Percentiles rank a stretch among this genome's conserved stretches.
Conservation (phyloP, 371 early-diverging fungal species). For the Circinella minor region DNA sequence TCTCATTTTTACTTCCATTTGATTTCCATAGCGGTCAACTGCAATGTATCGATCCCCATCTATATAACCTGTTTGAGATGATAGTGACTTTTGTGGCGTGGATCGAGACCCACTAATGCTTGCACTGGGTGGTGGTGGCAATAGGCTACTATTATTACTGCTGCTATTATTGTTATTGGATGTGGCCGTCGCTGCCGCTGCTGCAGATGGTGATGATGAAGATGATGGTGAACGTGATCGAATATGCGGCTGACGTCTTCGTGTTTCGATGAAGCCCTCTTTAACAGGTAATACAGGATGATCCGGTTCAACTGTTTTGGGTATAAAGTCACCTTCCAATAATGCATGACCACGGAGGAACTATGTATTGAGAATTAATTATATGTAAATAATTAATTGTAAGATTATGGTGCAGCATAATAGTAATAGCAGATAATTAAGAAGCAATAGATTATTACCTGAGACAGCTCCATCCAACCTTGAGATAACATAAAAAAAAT, state of each 20-base stretch:
- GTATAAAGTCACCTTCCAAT: constrained; percentile 50
- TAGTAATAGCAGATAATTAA: no score
- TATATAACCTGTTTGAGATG: constrained; percentile 36
- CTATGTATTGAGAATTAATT: background rate
- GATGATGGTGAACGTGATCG: constrained; percentile 19
- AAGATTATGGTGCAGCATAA: no score
- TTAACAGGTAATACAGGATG: constrained; percentile 33
- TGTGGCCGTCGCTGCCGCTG: background rate
- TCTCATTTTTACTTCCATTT: constrained; percentile 51
- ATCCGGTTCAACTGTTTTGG: constrained; percentile 27
- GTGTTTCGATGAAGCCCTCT: constrained; percentile 51
- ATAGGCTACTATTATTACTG: background rate
- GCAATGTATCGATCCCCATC: constrained; percentile 52
- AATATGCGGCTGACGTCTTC: constrained; percentile 11
- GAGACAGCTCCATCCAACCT: constrained; percentile 67
- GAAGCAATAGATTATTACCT: constrained; percentile 7
- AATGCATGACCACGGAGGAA: constrained; percentile 52
- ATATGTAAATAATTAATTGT: no score
- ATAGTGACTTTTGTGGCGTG: constrained; percentile 12
- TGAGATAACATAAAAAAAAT: no score
- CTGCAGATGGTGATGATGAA: constrained; percentile 8
- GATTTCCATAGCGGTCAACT: constrained; percentile 48
- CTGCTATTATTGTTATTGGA: background rate
- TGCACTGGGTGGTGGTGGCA: constrained; percentile 1
- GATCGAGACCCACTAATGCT: constrained; percentile 12